phyloP scores from a whole-genome alignment of 805 yeast species.

The Isabelozyma gotoi region DNA sequence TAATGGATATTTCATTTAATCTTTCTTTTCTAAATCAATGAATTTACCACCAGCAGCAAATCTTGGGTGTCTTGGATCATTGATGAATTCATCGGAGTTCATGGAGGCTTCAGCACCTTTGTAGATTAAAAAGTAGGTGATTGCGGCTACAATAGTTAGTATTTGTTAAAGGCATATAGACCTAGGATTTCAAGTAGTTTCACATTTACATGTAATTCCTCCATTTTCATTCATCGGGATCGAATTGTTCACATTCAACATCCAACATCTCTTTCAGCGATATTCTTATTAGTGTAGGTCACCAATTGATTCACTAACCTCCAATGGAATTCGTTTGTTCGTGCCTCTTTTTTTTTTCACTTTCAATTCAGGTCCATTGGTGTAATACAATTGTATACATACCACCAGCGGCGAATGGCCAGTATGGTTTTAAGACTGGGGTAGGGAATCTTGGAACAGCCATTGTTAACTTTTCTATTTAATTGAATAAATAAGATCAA shows the following conservation, averaged over 20 bases:
- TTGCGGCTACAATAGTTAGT: conserved; percentile 43
- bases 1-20: conserved; percentile 4
- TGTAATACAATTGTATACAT: conserved; percentile 37
- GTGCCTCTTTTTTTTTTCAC: neutral
- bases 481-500: neutral
- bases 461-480: conserved; percentile 15
- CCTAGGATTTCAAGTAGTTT: neutral
- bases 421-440: conserved; percentile 66
- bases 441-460: conserved; percentile 45
- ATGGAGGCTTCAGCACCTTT: conserved; percentile 68
- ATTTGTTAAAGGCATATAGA: conserved; percentile 2
- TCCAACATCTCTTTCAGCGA: neutral
- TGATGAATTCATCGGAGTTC: conserved; percentile 77
- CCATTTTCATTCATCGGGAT: neutral
- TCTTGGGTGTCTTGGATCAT: conserved; percentile 97
- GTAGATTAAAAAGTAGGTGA: conserved; percentile 69
- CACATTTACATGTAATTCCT: too few relatives aligned
- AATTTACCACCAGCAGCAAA: conserved; percentile 53
- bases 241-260: too few relatives aligned
- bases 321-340: too few relatives aligned
- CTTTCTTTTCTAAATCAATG: conserved; percentile 26
- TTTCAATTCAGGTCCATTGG: neutral
- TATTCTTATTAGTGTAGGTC: neutral
- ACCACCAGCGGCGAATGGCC: conserved; percentile 91
- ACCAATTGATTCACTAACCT: neutral